Base-by-base conservation (phyloP, 345 rosid genomes). In the Corymbia maculata region DNA sequence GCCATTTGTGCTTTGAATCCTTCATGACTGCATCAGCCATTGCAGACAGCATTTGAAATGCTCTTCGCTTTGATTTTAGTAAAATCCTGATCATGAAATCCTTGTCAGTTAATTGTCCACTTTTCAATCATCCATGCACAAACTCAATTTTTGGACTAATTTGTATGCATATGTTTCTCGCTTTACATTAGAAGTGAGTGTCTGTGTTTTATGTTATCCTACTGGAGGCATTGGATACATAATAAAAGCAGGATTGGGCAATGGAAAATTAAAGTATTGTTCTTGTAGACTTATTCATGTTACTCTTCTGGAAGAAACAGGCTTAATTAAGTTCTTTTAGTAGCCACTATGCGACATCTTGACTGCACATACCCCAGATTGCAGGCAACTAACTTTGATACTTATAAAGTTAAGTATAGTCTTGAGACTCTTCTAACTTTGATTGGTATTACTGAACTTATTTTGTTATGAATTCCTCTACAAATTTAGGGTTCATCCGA, bases 1-100 rank as follows among this genome's bases (percentile, higher is more conserved):
- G 97, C 98, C 90, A 95, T 97, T 89, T 97, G 89, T 95, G 99
- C 94, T 91, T 96, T 75, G 96, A 97, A 92, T 96, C 98, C 87
- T 97, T 98, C 61, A 97, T 97, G 42, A 36, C 99, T 80, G 95
- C 94, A 64, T 96, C 96, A 2, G 99, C 96, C 87, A 97, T 97
- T 6, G 95, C 95, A 85, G 99, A 96, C 91, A 93, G 94, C 89
- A 91, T 93, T 85, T 98, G 98, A 85, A 96, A 97, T 87, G 95
- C 98, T 53, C 90, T 97, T 36, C 99, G 96, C 90, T 94, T 95
- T 42, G 96, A 96, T 93, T 97, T 97, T 91, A 88, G 94, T 8
- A 96, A 89, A 93, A 94, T 86, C 98, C 98, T 79, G 98, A 95
- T 90, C 91, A 91, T 30, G 98, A 97, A 90, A 97, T 95, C 98